Evolutionary conservation across 2,329 filamentous ascomycete genomes (phyloP).

Genomic region (Emmonsiellopsis sp.): DNA sequence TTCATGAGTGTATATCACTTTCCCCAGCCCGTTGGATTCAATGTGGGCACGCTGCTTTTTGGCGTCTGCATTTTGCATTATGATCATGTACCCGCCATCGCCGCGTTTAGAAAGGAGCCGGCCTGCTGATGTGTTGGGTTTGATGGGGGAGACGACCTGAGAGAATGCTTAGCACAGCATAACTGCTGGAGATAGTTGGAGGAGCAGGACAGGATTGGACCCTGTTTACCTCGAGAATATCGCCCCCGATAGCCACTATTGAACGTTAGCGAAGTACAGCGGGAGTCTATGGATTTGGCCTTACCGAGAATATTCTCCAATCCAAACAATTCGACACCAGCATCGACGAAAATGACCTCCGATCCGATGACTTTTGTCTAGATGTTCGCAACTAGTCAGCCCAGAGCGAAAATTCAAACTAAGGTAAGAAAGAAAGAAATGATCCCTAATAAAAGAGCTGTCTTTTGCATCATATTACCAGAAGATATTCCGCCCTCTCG

Average conservation of each 20-base stretch:
- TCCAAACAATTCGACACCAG: slow-evolving; percentile 29
- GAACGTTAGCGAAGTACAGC: background rate
- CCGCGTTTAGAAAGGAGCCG: slow-evolving; percentile 33
- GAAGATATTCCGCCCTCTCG: slow-evolving; percentile 12
- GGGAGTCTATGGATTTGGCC: background rate
- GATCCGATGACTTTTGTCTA: slow-evolving; percentile 27
- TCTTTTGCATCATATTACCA: slow-evolving; percentile 8
- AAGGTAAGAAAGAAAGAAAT: no score
- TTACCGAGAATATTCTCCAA: slow-evolving; percentile 32
- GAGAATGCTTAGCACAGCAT: background rate
- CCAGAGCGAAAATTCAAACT: background rate
- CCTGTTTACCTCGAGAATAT: slow-evolving; percentile 30
- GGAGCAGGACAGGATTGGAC: no score
- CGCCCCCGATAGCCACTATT: slow-evolving; percentile 33
- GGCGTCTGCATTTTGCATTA: slow-evolving; percentile 38
- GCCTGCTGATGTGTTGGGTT: slow-evolving; percentile 30
- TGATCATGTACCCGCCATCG: slow-evolving; percentile 40
- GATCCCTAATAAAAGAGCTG: no score
- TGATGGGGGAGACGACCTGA: slow-evolving; percentile 29
- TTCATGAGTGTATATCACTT: slow-evolving; percentile 30
- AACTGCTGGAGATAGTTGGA: background rate
- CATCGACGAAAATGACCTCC: slow-evolving; percentile 31
- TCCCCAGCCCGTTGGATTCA: slow-evolving; percentile 23
- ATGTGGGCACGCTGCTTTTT: slow-evolving; percentile 27
- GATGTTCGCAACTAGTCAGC: background rate